Evolutionary conservation across 352 stramenopile species (phyloP), one percentile per base, ranked within the genome.

Genomic region (Phytopythium oedochilum): DNA sequence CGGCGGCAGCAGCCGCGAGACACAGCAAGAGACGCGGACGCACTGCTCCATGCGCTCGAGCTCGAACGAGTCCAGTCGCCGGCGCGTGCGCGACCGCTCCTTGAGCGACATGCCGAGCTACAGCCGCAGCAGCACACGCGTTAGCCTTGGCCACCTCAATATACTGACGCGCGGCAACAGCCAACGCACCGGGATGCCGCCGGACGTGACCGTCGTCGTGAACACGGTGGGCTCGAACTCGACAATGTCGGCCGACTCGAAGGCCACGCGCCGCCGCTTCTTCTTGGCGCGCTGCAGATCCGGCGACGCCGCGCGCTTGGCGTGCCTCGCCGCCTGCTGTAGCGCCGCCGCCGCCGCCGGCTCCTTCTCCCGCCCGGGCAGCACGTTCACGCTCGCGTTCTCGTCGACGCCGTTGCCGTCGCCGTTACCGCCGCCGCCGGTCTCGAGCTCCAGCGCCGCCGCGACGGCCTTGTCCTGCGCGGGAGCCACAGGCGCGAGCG

Each of bases 171-270:
- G n/a, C n/a, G n/a, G n/a, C n/a, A n/a, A 39, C 8, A 10, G 29
- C 38, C 47, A 10, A 50, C 49, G 14, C 59, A 78, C 66, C 36
- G 83, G 83, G 29, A 92, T 80, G 34, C 83, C 83, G 12, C 83
- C 80, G 0, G 83, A 93, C 43, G 83, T 93, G 50, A 93, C 73
- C 5, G 72, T 83, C 25, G 83, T 93, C 18, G 83, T 93, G 72
- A 83, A 91, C 18, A 90, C 64, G 11, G 83, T 93, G 5, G 83
- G 83, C 61, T 93, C 83, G 36, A 93, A 93, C 68, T 93, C 83
- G 44, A 91, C 79, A 36, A 93, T 91, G n/a, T 93, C 83, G 1
- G 83, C 83, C 12, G 73, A 71, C 64, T 93, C 83, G 57, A 93
- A 93, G 5, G 57, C 77, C 42, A 93, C 83, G 49, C 78, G 77